Evolutionary conservation across 169 alveolate genomes (phyloP).

Genomic region (Plasmodium inui): DNA sequence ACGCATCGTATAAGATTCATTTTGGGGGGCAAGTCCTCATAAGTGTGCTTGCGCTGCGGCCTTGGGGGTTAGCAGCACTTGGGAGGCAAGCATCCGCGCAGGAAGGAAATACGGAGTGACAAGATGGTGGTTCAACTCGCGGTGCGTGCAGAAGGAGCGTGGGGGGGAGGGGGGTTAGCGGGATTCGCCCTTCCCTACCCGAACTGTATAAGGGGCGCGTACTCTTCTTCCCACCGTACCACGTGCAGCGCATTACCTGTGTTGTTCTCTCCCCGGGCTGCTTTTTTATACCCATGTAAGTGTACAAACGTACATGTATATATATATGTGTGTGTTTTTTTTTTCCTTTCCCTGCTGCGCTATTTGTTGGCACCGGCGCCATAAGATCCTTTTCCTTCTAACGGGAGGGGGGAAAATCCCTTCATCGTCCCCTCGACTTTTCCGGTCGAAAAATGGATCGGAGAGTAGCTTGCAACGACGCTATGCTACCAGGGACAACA

Average conservation of each 20-base stretch:
- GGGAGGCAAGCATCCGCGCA: not conserved
- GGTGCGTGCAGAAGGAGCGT: not conserved
- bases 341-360: not conserved
- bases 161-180: not conserved
- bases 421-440: not conserved
- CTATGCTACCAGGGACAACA: not conserved
- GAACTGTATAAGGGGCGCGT: not conserved
- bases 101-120: not conserved
- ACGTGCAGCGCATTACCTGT: not conserved
- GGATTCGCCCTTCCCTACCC: not conserved
- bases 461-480: not conserved
- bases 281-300: not conserved
- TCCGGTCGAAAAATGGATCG: not conserved
- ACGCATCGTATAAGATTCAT: constrained; percentile 21
- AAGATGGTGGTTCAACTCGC: not conserved
- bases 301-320: not conserved
- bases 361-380: not conserved
- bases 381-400: not conserved
- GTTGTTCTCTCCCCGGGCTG: not conserved
- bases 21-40: not conserved
- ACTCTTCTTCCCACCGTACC: not conserved
- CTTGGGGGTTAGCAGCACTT: not conserved
- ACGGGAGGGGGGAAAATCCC: not conserved
- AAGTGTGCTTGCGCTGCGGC: not conserved
- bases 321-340: not conserved